Evolutionary conservation across 768 basidiomycete genomes (phyloP).

Genomic region (Kwoniella sp.): DNA sequence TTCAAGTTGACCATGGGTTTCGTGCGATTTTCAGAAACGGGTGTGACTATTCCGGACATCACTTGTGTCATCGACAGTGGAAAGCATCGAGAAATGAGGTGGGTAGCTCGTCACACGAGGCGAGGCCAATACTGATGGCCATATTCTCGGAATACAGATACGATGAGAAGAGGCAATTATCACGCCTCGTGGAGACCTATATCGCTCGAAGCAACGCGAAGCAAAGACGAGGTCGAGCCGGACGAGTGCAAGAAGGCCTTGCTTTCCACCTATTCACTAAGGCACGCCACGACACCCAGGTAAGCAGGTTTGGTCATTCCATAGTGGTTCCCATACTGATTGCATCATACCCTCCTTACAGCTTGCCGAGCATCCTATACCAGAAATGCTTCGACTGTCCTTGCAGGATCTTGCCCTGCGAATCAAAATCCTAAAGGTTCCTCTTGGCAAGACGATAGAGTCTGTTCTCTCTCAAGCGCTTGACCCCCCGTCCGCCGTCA

Average conservation of each 20-base stretch:
- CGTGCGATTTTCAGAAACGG: constrained; percentile 71
- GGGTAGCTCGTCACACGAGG: background rate
- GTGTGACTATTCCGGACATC: constrained; percentile 96
- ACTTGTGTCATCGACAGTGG: constrained; percentile 95
- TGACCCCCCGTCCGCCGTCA: constrained; percentile 81
- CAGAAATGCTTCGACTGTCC: constrained; percentile 92
- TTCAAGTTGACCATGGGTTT: background rate
- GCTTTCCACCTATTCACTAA: constrained; percentile 97
- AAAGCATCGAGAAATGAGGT: constrained; percentile 90
- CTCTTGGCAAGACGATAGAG: constrained; percentile 80
- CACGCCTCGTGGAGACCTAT: constrained; percentile 85
- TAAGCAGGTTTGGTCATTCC: constrained; percentile 41
- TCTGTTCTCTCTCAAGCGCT: constrained; percentile 83
- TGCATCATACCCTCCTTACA: constrained; percentile 49
- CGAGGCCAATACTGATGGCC: too few relatives aligned
- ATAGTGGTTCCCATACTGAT: background rate
- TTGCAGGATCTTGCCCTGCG: constrained; percentile 71
- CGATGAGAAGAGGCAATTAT: constrained; percentile 95
- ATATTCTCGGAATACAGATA: too few relatives aligned
- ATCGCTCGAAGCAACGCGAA: constrained; percentile 88
- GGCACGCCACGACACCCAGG: constrained; percentile 76
- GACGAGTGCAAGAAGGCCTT: constrained; percentile 82
- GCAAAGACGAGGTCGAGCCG: constrained; percentile 79
- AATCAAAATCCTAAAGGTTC: constrained; percentile 78
- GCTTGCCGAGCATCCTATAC: constrained; percentile 87